phyloP scores from a whole-genome alignment of 2,329 filamentous ascomycete species.

The Cladosporium sphaerospermum region DNA sequence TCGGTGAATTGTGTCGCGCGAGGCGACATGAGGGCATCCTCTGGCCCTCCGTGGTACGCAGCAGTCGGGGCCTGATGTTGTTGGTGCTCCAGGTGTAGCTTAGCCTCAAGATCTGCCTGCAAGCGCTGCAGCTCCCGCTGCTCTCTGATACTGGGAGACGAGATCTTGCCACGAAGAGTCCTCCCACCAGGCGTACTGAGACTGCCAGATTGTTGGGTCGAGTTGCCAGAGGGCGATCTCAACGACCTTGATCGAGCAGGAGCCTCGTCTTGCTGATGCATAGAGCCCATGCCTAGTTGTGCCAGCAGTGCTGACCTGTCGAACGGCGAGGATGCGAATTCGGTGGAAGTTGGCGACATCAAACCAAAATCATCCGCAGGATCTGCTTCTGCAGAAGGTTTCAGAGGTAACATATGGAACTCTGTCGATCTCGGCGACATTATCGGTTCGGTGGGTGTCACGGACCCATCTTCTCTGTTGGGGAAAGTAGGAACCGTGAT shows the following conservation, averaged over 20 bases:
- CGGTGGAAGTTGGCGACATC: slow-evolving; percentile 36
- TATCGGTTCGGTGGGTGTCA: slow-evolving; percentile 18
- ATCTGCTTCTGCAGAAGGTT: slow-evolving; percentile 27
- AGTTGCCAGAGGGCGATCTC: not conserved
- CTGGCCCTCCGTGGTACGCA: slow-evolving; percentile 7
- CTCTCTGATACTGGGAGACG: slow-evolving; percentile 29
- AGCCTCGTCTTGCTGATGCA: slow-evolving; percentile 20
- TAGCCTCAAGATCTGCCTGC: slow-evolving; percentile 27
- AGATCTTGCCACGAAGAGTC: slow-evolving; percentile 26
- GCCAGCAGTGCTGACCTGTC: slow-evolving; percentile 31
- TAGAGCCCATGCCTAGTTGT: slow-evolving; percentile 31
- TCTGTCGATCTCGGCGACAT: slow-evolving; percentile 36
- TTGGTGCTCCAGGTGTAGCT: slow-evolving; percentile 15
- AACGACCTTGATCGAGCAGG: slow-evolving; percentile 18
- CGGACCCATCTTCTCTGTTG: slow-evolving; percentile 14
- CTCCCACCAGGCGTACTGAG: slow-evolving; percentile 8
- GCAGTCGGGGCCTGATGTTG: not conserved
- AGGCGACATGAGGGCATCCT: slow-evolving; percentile 61
- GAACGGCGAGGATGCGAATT: slow-evolving; percentile 33
- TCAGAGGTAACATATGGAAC: slow-evolving; percentile 31
- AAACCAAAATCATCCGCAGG: slow-evolving; percentile 33
- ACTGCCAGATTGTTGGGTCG: not conserved
- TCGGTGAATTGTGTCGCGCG: slow-evolving; percentile 66
- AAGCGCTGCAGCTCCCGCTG: slow-evolving; percentile 28
- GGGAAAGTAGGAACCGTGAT: slow-evolving; percentile 8